Evolutionary conservation across 768 basidiomycete genomes (phyloP), one percentile per base, ranked within the genome.

Genomic region (Leccinum barrowsii): DNA sequence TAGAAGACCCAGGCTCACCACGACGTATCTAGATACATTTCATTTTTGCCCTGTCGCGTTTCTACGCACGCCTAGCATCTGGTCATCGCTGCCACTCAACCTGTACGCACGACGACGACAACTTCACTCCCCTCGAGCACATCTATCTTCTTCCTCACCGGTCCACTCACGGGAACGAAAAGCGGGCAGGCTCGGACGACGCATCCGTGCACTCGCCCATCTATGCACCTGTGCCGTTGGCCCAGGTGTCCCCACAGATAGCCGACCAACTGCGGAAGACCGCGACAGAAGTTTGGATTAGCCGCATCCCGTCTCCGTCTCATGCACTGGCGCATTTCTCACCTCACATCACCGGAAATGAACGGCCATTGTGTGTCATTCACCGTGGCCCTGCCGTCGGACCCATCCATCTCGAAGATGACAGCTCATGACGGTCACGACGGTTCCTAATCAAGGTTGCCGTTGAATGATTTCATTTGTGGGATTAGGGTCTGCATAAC

Each of bases 261-360:
- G 83, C 82, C 2, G 70, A 76, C 19, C 76, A 79, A 35, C 63
- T 85, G 46, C 76, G 82, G 19, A 78, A 80, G 28, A 78, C 74
- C 19, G 82, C 82, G n/a, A 82, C 77, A 53, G 87, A 89, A 64
- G 87, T 85, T 10, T 90, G 89, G 89, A 76, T 91, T 46, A 65
- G 61, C 54, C 67, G 65, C 10, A 57, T 24, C 8, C 60, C 59
- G 26, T 37, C 56, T 13, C 59, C 62, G 8, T 7, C 47, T 15
- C 55, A 51, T n/a, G 50, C 35, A 26, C 42, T 11, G 17, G 19
- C 26, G 17, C 57, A 52, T 7, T 21, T 48, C 40, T 48, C 57
- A 2, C 42, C 50, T 47, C 34, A 48, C 32, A 51, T 51, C 19
- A 32, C 12, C 35, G 51, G 49, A 52, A 32, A 62, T 55, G 65